phyloP scores from a whole-genome alignment of 148 eudicot genomes.

The Mesembryanthemum crystallinum region DNA sequence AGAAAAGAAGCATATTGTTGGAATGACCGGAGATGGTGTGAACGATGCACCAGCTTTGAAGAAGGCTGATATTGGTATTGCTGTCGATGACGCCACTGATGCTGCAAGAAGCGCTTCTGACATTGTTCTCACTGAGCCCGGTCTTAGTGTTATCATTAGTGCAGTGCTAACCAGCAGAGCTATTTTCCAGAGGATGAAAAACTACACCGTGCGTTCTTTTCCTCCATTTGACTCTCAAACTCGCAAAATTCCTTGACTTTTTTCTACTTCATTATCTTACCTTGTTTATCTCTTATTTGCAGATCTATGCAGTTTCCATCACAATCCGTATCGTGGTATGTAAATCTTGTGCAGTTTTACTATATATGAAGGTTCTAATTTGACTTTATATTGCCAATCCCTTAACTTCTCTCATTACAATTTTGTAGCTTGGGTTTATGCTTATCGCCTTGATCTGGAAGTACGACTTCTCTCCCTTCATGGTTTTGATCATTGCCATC shows the following conservation, averaged over 20 bases:
- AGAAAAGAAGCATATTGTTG: slow-evolving; percentile 94
- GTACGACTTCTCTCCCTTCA: slow-evolving; percentile 94
- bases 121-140: slow-evolving; percentile 93
- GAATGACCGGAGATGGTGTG: slow-evolving; percentile 99
- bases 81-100: slow-evolving; percentile 95
- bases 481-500: slow-evolving; percentile 98
- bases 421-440: slow-evolving; percentile 82
- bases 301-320: slow-evolving; percentile 98
- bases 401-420: not conserved
- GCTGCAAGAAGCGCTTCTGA: slow-evolving; percentile 97
- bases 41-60: slow-evolving; percentile 97
- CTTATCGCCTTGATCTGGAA: slow-evolving; percentile 93
- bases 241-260: not conserved
- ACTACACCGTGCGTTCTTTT: slow-evolving; percentile 65
- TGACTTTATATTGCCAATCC: not conserved
- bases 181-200: slow-evolving; percentile 97
- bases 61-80: slow-evolving; percentile 97
- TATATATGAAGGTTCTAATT: not conserved
- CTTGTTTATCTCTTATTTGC: slow-evolving; percentile 22
- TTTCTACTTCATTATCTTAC: slow-evolving; percentile 1
- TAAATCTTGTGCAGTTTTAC: slow-evolving; percentile 13
- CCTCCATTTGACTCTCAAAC: not conserved
- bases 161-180: slow-evolving; percentile 97
- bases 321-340: slow-evolving; percentile 99
- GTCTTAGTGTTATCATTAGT: slow-evolving; percentile 93